These are phyloP conservation scores for Avena insularis DNA, from an alignment of 176 grass and related monocot species.

Conservation along the genomic window DNA sequence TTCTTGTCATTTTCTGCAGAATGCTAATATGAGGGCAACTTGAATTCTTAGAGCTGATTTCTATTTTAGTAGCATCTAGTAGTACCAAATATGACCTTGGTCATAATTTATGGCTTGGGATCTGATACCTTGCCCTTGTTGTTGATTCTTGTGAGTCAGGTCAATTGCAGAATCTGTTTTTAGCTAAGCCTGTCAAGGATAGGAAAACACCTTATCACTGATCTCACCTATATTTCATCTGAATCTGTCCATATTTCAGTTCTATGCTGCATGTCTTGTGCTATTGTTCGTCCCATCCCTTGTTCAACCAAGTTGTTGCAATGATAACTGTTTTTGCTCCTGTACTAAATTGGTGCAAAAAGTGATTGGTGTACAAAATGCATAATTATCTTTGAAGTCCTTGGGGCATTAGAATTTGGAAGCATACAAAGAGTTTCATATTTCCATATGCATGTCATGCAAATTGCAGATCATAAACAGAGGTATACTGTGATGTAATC, in stretches of 20 bases:
- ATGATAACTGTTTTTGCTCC: not conserved
- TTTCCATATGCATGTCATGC: not conserved
- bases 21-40: not conserved
- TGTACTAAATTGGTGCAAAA: not conserved
- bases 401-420: not conserved
- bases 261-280: not conserved
- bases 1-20: constrained; percentile 10
- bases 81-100: not conserved
- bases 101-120: not conserved
- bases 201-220: not conserved
- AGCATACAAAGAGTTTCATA: not conserved
- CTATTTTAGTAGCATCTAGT: not conserved
- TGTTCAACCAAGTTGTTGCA: constrained; percentile 21
- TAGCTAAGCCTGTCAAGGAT: constrained; percentile 2
- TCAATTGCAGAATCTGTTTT: not conserved
- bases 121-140: constrained; percentile 14
- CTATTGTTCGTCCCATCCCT: not conserved
- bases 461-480: not conserved
- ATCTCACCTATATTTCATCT: not conserved
- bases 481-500: not conserved
- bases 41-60: not conserved
- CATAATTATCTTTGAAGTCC: not conserved
- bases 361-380: not conserved
- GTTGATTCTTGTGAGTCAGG: not conserved
- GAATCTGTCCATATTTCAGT: not conserved